Percentiles rank a stretch among this genome's conserved stretches.
Evolutionary conservation across 2,329 filamentous ascomycete genomes (phyloP).

Genomic region (Albifimbria verrucaria): DNA sequence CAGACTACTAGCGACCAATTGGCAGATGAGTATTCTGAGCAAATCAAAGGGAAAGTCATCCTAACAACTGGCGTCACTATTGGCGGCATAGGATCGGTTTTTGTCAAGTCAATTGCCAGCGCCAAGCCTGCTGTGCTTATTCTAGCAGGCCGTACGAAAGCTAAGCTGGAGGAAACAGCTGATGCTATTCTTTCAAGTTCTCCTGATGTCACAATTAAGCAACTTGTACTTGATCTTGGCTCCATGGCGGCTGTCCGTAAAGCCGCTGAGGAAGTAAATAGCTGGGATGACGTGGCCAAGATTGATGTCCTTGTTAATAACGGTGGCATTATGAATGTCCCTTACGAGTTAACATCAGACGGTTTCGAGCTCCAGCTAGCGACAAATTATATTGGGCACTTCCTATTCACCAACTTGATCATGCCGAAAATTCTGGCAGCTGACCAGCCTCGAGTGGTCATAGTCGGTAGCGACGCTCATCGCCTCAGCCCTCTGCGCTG

Average conservation of each 20-base stretch:
- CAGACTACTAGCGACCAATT: constrained; percentile 23
- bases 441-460: constrained; percentile 33
- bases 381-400: constrained; percentile 44
- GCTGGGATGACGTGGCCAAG: constrained; percentile 24
- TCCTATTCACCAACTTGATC: constrained; percentile 41
- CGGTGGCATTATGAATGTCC: constrained; percentile 38
- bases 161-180: constrained; percentile 35
- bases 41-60: constrained; percentile 33
- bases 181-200: constrained; percentile 27
- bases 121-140: constrained; percentile 39
- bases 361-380: constrained; percentile 41
- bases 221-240: constrained; percentile 36
- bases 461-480: constrained; percentile 33
- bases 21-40: constrained; percentile 20
- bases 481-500: constrained; percentile 26
- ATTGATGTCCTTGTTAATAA: constrained; percentile 42
- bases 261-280: constrained; percentile 32
- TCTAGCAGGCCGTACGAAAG: constrained; percentile 39
- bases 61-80: constrained; percentile 40
- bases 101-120: constrained; percentile 33
- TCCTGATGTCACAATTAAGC: constrained; percentile 26
- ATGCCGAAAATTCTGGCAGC: constrained; percentile 37
- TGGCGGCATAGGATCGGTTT: constrained; percentile 33
- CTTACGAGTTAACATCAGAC: constrained; percentile 26
- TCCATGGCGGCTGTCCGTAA: constrained; percentile 34